A percentile compares a stretch with the other conserved stretches of the same genome.
Conservation (phyloP, 2,329 filamentous ascomycete genomes). For the Colletotrichum chlorophyti region DNA sequence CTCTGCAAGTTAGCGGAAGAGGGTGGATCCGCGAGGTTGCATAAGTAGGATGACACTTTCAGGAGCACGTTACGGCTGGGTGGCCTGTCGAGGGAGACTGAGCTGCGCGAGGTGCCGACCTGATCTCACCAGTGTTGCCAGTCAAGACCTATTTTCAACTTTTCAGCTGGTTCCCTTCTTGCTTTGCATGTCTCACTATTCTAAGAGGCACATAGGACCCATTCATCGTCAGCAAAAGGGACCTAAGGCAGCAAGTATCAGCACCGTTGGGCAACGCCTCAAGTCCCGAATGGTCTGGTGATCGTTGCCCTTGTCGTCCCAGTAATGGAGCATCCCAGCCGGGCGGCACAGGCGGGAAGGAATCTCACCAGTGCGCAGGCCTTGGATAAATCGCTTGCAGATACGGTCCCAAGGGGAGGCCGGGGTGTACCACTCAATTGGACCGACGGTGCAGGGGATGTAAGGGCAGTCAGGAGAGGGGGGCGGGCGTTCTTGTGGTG, state of each 20-base stretch:
- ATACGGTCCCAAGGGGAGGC: neutral
- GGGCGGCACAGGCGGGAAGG: slow-evolving; percentile 15
- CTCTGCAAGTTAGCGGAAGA: neutral
- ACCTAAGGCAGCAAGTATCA: neutral
- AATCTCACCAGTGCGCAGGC: slow-evolving; percentile 6
- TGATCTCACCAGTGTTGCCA: too few relatives aligned
- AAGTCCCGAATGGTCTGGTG: neutral
- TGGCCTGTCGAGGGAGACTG: too few relatives aligned
- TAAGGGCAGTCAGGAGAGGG: neutral
- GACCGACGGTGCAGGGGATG: neutral
- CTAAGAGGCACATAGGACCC: neutral
- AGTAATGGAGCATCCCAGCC: neutral
- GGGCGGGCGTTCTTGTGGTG: too few relatives aligned
- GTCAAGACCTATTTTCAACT: too few relatives aligned
- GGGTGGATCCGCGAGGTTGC: neutral
- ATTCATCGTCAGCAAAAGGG: too few relatives aligned
- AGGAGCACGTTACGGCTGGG: too few relatives aligned
- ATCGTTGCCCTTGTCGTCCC: neutral
- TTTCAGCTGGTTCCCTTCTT: neutral
- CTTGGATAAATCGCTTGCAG: slow-evolving; percentile 17
- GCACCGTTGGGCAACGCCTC: neutral
- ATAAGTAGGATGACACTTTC: too few relatives aligned
- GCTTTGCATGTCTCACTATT: neutral
- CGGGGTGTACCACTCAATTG: slow-evolving; percentile 9
- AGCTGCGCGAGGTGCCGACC: too few relatives aligned